Evolutionary conservation across 106 monocot species (phyloP).

Genomic region (Cymbidium sinense): DNA sequence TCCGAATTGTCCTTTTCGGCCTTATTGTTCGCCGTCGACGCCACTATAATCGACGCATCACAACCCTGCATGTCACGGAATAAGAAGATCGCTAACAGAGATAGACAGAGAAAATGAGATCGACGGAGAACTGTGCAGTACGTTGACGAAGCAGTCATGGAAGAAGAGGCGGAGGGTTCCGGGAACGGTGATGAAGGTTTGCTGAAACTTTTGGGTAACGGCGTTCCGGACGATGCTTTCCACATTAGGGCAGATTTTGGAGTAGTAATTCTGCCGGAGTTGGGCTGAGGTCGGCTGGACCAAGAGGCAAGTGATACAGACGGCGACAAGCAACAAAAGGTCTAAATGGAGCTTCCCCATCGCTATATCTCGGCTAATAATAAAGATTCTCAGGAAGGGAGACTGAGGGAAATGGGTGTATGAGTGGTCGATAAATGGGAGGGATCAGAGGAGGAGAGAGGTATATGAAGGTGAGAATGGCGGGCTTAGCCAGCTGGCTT

Average conservation of each 20-base stretch:
- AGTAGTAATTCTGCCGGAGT: slow-evolving; percentile 62
- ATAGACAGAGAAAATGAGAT: too few species aligned
- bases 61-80: slow-evolving; percentile 43
- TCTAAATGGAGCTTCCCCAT: background rate
- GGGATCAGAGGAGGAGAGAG: background rate
- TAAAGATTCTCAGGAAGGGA: background rate
- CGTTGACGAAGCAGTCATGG: slow-evolving; percentile 60
- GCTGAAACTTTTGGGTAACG: slow-evolving; percentile 36
- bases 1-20: slow-evolving; percentile 83
- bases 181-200: slow-evolving; percentile 71
- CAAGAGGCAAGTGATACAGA: background rate
- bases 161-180: slow-evolving; percentile 67
- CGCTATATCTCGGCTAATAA: background rate
- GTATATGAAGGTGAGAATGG: background rate
- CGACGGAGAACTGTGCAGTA: background rate
- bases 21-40: slow-evolving; percentile 49
- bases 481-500: background rate
- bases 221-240: slow-evolving; percentile 53
- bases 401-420: background rate
- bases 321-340: background rate
- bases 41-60: slow-evolving; percentile 74
- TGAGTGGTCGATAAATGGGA: background rate
- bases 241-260: slow-evolving; percentile 66
- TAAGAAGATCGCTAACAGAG: background rate
- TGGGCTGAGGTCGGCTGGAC: slow-evolving; percentile 22